Base-by-base conservation (phyloP, 176 grass and related monocot genomes). In the Paspalum notatum region DNA sequence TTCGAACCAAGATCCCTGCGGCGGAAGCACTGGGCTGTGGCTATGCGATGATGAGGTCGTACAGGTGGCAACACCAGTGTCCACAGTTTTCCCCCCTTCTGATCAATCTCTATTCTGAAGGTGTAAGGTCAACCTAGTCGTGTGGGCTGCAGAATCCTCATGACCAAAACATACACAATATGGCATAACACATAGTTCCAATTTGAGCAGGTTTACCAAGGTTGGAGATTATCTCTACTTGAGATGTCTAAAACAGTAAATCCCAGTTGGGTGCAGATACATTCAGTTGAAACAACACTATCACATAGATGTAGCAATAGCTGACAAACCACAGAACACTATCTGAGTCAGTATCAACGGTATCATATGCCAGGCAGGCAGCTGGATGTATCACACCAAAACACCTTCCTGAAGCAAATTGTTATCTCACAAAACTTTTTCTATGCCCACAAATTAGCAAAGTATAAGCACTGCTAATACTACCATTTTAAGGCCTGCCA, bases 391-490 rank as follows among this genome's bases (percentile, higher is more conserved):
- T 7, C 12, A 47, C 18, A 16, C 32, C 4, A 7, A 67, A 57
- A 66, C 24, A 57, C 6, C 39, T 21, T 32, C 38, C n/a, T 44
- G 39, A 72, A 55, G 50, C 22, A 73, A 85, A 46, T 46, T 8
- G 47, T 38, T 65, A 48, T 32, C 32, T 32, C 32, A 32, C 32
- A 32, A 32, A 32, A 32, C 32, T 32, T 32, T 32, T 32, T 32
- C 32, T 32, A 32, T 32, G 32, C 32, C 32, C 26, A 67, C 25
- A 2, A 48, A 60, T 32, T 41, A 74, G 69, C 42, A 74, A 80
- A 86, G 41, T 68, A 86, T 49, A 11, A 58, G 24, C 65, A 56
- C 22, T 66, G 68, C 21, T 42, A 50, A 26, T 59, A 75, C 58
- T 74, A 50, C 1, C 1, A 41, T 60, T 67, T 49, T 18, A 56